A percentile compares a stretch with the other conserved stretches of the same genome.
These are phyloP conservation scores for Nakazawaea siamensis DNA, from an alignment of 805 yeast genomes.

Conservation along the genomic window DNA sequence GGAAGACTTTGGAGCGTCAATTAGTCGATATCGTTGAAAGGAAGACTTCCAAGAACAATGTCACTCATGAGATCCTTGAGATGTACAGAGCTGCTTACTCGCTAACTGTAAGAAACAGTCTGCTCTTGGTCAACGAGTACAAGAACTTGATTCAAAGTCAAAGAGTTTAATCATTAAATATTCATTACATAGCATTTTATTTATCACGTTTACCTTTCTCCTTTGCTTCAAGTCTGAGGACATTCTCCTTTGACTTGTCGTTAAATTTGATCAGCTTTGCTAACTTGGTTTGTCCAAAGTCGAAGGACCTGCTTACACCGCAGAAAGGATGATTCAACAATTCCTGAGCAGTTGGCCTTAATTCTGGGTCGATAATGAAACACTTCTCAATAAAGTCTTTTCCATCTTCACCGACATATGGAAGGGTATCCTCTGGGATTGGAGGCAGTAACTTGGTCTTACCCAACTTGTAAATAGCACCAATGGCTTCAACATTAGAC, in stretches of 20 bases:
- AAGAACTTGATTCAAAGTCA: no score
- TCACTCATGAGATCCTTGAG: conserved; percentile 43
- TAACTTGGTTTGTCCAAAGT: conserved; percentile 45
- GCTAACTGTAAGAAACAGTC: conserved; percentile 33
- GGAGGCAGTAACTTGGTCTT: conserved; percentile 90
- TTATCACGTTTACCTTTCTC: no score
- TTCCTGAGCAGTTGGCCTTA: conserved; percentile 75
- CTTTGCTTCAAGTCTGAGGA: conserved; percentile 6
- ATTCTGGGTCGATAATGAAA: conserved; percentile 75
- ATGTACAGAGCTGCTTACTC: conserved; percentile 58
- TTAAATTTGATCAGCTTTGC: conserved; percentile 41
- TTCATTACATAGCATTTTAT: no score
- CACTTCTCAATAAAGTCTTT: conserved; percentile 64
- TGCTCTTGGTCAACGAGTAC: conserved; percentile 27
- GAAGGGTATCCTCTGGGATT: conserved; percentile 79
- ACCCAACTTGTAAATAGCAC: conserved; percentile 88
- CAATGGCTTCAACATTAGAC: conserved; percentile 91
- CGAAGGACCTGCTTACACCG: conserved; percentile 29
- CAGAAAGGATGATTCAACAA: conserved; percentile 80
- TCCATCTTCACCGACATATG: conserved; percentile 56
- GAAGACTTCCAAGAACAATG: conserved; percentile 37
- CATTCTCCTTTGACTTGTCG: conserved; percentile 17
- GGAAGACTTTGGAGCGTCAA: conserved; percentile 66
- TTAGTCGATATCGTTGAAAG: conserved; percentile 69
- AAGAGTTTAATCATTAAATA: no score